phyloP scores from a whole-genome alignment of 2,329 filamentous ascomycete species.

The Fusarium xyrophilum region DNA sequence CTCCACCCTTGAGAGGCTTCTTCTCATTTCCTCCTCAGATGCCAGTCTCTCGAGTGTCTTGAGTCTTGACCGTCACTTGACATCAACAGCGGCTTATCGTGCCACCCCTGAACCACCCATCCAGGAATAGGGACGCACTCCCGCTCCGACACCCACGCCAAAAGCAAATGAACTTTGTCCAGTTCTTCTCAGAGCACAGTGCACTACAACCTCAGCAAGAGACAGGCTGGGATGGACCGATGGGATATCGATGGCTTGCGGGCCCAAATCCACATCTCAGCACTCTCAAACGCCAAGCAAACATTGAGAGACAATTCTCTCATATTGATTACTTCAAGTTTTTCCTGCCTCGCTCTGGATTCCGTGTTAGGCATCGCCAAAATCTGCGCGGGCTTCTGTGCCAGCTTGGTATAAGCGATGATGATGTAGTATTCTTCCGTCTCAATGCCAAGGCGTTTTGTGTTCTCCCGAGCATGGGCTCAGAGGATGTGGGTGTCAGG shows the following conservation, averaged over 20 bases:
- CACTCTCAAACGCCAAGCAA: conserved; percentile 17
- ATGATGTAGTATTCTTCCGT: neutral
- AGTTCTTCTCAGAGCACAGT: neutral
- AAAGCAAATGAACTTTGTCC: conserved; percentile 25
- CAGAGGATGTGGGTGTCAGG: neutral
- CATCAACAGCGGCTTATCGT: conserved; percentile 22
- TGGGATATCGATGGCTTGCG: conserved; percentile 3
- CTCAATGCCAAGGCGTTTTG: conserved; percentile 9
- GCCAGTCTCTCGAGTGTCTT: neutral
- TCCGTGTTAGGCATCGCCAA: neutral
- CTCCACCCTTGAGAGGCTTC: conserved; percentile 18
- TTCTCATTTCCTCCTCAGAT: conserved; percentile 19
- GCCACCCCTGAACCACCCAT: conserved; percentile 15
- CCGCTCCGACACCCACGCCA: conserved; percentile 30
- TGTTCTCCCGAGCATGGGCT: conserved; percentile 9
- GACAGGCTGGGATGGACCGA: neutral
- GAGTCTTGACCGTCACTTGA: neutral
- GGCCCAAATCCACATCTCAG: conserved; percentile 23
- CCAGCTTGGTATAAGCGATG: neutral
- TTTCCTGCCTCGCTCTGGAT: conserved; percentile 3
- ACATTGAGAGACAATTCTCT: conserved; percentile 9
- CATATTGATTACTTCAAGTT: neutral
- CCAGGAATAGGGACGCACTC: conserved; percentile 13
- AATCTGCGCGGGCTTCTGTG: neutral
- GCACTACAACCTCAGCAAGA: conserved; percentile 16